Evolutionary conservation across 2,329 filamentous ascomycete species (phyloP).

Genomic region (Fonsecaea multimorphosa): DNA sequence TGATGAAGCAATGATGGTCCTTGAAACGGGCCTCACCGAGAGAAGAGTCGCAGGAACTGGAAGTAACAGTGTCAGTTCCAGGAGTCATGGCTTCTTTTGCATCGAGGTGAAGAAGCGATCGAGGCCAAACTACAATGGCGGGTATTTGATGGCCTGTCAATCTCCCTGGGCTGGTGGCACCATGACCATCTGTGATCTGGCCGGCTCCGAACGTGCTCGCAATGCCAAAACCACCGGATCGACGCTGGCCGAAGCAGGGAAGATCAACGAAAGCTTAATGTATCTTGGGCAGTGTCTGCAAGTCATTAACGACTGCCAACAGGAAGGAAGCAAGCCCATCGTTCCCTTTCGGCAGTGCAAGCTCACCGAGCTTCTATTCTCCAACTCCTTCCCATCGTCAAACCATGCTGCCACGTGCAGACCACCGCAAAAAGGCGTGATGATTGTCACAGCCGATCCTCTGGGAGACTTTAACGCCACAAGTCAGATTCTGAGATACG

Average conservation of each 20-base stretch:
- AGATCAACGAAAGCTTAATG: constrained; percentile 99
- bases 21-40: constrained; percentile 88
- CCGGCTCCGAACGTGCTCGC: constrained; percentile 82
- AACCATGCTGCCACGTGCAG: constrained; percentile 54
- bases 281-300: constrained; percentile 96
- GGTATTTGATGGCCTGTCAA: constrained; percentile 47
- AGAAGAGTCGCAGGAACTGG: constrained; percentile 86
- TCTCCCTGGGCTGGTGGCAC: constrained; percentile 58
- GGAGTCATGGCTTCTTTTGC: constrained; percentile 95
- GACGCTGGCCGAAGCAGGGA: constrained; percentile 91
- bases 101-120: constrained; percentile 88
- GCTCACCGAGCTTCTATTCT: constrained; percentile 81
- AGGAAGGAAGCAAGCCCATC: constrained; percentile 72
- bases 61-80: constrained; percentile 88
- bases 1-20: constrained; percentile 82
- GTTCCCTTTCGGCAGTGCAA: constrained; percentile 85
- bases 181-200: constrained; percentile 38
- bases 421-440: constrained; percentile 83
- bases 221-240: constrained; percentile 93
- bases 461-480: constrained; percentile 95
- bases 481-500: constrained; percentile 93
- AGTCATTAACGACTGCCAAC: constrained; percentile 81
- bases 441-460: constrained; percentile 96
- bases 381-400: constrained; percentile 80
- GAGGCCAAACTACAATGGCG: constrained; percentile 58